phyloP scores from a whole-genome alignment of 129 eudicot species.

The Chrysanthemum seticuspe region DNA sequence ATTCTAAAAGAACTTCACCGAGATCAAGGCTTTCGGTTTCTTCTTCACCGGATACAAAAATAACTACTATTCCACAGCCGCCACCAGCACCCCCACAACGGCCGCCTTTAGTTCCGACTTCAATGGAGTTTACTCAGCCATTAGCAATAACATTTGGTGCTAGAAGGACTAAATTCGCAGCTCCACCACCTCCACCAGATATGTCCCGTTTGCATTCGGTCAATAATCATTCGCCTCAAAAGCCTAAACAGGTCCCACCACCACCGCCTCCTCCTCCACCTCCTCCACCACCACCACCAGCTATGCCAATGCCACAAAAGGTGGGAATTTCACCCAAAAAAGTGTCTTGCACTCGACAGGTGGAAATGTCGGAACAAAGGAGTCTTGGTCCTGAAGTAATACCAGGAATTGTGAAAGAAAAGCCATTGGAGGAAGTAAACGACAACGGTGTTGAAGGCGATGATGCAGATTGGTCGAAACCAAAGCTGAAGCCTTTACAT shows the following conservation, averaged over 20 bases:
- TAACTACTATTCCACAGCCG: constrained; percentile 47
- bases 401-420: constrained; percentile 36
- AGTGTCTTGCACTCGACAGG: constrained; percentile 21
- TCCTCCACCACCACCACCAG: constrained; percentile 22
- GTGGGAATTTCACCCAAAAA: constrained; percentile 23
- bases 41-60: constrained; percentile 64
- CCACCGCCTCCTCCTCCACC: constrained; percentile 53
- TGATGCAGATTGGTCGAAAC: constrained; percentile 64
- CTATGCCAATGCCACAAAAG: constrained; percentile 35
- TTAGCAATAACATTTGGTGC: constrained; percentile 49
- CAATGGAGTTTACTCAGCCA: constrained; percentile 33
- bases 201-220: constrained; percentile 50
- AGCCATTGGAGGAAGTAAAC: constrained; percentile 32
- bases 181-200: constrained; percentile 82
- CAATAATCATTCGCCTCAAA: constrained; percentile 38
- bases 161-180: constrained; percentile 48
- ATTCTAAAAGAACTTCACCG: constrained; percentile 92
- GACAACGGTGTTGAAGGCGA: constrained; percentile 46
- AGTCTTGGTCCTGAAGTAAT: constrained; percentile 39
- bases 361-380: constrained; percentile 26
- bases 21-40: constrained; percentile 63
- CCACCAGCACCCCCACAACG: constrained; percentile 40
- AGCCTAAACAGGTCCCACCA: constrained; percentile 38
- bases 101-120: constrained; percentile 38
- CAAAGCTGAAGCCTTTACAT: constrained; percentile 90